Percentiles rank a stretch among this genome's conserved stretches.
Evolutionary conservation across 2,329 filamentous ascomycete species (phyloP).

Genomic region (Fusarium equiseti): DNA sequence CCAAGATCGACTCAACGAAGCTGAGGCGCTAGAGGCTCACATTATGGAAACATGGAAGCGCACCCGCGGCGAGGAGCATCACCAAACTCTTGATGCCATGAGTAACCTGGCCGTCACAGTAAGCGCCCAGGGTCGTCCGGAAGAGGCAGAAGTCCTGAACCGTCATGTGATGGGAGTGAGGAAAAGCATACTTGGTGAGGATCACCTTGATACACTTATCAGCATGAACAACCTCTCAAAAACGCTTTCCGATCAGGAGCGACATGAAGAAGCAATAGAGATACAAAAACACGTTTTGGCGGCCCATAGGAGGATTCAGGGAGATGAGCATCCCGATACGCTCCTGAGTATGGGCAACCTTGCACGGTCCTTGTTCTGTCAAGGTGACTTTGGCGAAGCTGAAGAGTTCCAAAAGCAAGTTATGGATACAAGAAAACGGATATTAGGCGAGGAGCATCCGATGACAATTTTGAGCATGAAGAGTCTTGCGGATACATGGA

Average conservation of each 20-base stretch:
- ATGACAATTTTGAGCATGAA: constrained; percentile 8
- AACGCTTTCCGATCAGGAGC: neutral
- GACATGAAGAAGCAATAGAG: constrained; percentile 21
- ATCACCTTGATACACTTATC: neutral
- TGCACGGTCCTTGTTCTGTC: neutral
- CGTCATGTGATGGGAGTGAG: neutral
- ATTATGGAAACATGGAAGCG: too few species aligned
- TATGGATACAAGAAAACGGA: neutral
- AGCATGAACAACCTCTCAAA: constrained; percentile 3
- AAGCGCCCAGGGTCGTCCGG: neutral
- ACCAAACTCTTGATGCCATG: neutral
- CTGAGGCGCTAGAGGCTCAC: too few species aligned
- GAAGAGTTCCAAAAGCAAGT: neutral
- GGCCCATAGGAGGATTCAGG: neutral
- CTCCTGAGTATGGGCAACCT: constrained; percentile 1
- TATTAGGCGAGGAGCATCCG: constrained; percentile 24
- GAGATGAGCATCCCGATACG: constrained; percentile 5
- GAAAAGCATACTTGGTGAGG: neutral
- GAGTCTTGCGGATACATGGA: constrained; percentile 5
- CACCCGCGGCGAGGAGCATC: too few species aligned
- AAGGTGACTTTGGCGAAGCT: neutral
- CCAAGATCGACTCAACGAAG: too few species aligned
- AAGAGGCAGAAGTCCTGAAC: constrained; percentile 29
- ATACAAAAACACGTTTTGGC: constrained; percentile 27
- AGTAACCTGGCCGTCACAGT: neutral